Base-by-base conservation (phyloP, 768 basidiomycete species). In the Lepiota venenata region DNA sequence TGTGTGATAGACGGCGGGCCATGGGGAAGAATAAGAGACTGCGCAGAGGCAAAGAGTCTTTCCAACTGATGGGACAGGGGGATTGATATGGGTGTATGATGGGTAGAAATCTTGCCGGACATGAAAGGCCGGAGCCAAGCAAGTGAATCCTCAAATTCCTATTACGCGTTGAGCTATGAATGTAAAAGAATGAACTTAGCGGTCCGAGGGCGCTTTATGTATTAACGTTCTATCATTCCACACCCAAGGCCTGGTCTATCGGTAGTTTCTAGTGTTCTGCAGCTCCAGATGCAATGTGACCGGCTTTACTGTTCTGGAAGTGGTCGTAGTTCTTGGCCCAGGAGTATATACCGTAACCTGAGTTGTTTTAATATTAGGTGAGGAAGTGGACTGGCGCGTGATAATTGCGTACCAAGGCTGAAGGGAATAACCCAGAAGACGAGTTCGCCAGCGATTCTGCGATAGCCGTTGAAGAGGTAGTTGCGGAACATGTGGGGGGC, bases 381-480 rank as follows among this genome's bases (percentile, higher is more conserved):
- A 49, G 36, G 38, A 42, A 16, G 45, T 22, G 57, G 38, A 14
- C 45, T 50, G 4, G 32, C 20, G 11, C 16, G 38, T 22, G 35
- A 47, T 16, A 41, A 25, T 10, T 27, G 10, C 90, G 64, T 48
- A 95, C 93, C 92, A 49, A 83, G 61, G 40, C 77, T 84, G 61
- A 94, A 79, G 15, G 94, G 93, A 57, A 92, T 67, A 49, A 82
- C 74, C 71, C 88, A 91, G 74, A 93, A 94, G 39, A 90, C 74
- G 29, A 83, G 74, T 66, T 94, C 88, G 53, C 76, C 75, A 38
- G 84, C 82, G 48, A 93, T 68, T 58, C 94, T 84, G 50, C 78
- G 79, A 77, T 85, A 89, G 36, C 92, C 93, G 71, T 93, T 93
- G 80, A 93, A 91, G 61, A 93, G 66, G 77, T 91, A 96, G 60